Conservation (phyloP, 2,329 filamentous ascomycete genomes). For the Blastomyces emzantsi region DNA sequence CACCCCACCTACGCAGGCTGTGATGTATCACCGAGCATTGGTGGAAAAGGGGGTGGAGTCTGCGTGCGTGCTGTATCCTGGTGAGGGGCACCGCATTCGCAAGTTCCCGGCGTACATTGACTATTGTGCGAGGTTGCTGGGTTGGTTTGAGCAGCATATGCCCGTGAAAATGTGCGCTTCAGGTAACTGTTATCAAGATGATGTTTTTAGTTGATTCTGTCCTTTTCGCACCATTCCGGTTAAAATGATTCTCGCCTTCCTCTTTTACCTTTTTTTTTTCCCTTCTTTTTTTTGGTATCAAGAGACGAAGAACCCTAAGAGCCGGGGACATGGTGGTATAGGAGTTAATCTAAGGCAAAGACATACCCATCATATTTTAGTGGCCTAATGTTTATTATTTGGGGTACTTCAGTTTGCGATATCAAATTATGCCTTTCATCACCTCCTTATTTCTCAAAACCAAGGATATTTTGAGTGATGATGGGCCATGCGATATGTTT, state of each 20-base stretch:
- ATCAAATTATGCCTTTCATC: neutral
- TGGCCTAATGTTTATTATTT: neutral
- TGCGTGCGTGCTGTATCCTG: neutral
- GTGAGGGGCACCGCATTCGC: neutral
- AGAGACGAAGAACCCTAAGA: neutral
- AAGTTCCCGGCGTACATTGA: conserved; percentile 2
- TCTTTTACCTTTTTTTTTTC: too few species aligned
- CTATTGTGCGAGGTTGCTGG: conserved; percentile 1
- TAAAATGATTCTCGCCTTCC: neutral
- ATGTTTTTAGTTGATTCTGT: neutral
- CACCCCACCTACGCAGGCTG: neutral
- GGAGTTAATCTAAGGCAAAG: neutral
- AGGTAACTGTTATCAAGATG: neutral
- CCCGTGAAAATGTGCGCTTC: neutral
- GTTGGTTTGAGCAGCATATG: conserved; percentile 2
- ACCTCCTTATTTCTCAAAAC: neutral
- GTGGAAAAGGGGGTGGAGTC: conserved; percentile 1
- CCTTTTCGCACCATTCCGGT: neutral
- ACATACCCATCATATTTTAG: neutral
- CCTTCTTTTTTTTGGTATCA: neutral
- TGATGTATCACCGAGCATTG: neutral
- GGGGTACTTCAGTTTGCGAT: neutral
- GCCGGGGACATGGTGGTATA: too few species aligned
- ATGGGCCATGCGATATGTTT: neutral
- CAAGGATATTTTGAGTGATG: neutral